phyloP scores from a whole-genome alignment of 169 alveolate genomes.

The Fabrea salina region DNA sequence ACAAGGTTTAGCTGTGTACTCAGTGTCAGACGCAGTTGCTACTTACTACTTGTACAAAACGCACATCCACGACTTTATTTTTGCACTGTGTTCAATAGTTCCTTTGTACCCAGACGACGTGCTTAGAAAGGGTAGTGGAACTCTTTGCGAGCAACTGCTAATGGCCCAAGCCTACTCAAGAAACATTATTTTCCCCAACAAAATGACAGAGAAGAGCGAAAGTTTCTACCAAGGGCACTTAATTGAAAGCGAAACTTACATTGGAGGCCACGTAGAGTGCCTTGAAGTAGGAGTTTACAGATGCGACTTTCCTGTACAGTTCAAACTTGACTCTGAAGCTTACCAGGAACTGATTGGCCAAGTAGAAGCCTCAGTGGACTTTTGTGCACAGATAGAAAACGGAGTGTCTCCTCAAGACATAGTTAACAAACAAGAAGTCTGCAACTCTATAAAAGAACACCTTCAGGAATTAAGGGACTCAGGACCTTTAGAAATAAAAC shows the following conservation, averaged over 20 bases:
- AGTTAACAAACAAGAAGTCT: constrained; percentile 36
- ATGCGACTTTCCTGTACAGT: constrained; percentile 93
- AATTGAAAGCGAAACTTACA: constrained; percentile 84
- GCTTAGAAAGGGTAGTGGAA: constrained; percentile 98
- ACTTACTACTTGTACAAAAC: constrained; percentile 96
- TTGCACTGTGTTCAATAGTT: constrained; percentile 96
- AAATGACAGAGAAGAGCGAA: constrained; percentile 83
- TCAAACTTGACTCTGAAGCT: constrained; percentile 86
- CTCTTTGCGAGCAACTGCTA: constrained; percentile 96
- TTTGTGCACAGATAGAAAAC: constrained; percentile 48
- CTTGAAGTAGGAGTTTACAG: constrained; percentile 95
- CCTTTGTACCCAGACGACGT: constrained; percentile 97
- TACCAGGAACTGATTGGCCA: constrained; percentile 84
- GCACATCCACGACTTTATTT: constrained; percentile 97
- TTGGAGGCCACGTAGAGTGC: constrained; percentile 98
- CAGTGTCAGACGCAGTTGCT: constrained; percentile 99
- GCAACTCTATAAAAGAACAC: constrained; percentile 27
- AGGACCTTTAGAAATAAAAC: constrained; percentile 64
- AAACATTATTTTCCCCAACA: constrained; percentile 95
- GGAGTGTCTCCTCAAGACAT: constrained; percentile 41
- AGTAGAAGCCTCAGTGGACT: constrained; percentile 56
- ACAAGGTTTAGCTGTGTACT: constrained; percentile 96
- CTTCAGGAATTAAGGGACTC: constrained; percentile 38
- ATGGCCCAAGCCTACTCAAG: constrained; percentile 97
- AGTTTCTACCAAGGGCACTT: constrained; percentile 76